These are phyloP conservation scores for Erysimum cheiri DNA, from an alignment of 441 rosid genomes.

Conservation along the genomic window DNA sequence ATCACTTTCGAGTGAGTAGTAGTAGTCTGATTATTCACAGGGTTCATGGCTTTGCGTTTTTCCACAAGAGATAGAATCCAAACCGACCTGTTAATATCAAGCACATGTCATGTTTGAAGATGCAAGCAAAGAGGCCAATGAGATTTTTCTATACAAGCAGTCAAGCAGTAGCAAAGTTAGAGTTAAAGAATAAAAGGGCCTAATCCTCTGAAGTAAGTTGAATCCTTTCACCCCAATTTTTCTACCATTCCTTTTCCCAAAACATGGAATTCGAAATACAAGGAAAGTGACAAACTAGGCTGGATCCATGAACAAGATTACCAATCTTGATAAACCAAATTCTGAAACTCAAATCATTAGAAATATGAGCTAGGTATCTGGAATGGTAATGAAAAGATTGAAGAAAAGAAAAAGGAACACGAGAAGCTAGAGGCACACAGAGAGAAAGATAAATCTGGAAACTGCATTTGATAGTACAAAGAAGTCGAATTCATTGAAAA, in stretches of 20 bases:
- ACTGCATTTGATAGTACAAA: not conserved
- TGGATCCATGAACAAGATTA: not conserved
- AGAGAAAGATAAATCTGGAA: not conserved
- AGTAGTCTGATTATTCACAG: conserved; percentile 41
- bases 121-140: conserved; percentile 9
- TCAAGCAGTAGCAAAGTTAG: not conserved
- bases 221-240: conserved; percentile 3
- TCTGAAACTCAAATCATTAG: not conserved
- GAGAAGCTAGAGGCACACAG: not conserved
- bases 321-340: not conserved
- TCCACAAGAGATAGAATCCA: conserved; percentile 13
- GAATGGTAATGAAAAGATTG: not conserved
- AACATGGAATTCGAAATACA: not conserved
- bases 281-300: not conserved
- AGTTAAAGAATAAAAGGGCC: not conserved
- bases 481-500: not conserved
- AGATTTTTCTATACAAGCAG: not conserved
- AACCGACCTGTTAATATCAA: conserved; percentile 14
- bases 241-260: not conserved
- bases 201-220: conserved; percentile 5
- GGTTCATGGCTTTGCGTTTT: conserved; percentile 31
- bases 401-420: not conserved
- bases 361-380: not conserved
- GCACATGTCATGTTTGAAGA: not conserved
- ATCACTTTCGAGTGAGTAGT: conserved; percentile 45